These are phyloP conservation scores for Penicillium paneum DNA, from an alignment of 2,329 filamentous ascomycete genomes.

Conservation along the genomic window DNA sequence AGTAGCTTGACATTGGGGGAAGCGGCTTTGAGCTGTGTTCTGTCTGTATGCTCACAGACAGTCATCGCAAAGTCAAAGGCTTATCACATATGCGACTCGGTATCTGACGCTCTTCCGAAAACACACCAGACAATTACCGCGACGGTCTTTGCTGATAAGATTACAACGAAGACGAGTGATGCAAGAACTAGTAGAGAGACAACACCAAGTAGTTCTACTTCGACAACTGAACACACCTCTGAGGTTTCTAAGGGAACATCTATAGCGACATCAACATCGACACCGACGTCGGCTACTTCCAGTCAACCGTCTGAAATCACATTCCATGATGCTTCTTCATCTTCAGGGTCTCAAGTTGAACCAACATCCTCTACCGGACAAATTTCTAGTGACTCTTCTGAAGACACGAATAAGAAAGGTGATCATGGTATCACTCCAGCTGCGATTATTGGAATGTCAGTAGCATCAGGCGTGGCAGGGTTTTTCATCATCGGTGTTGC, in stretches of 20 bases:
- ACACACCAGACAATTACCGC: constrained; percentile 40
- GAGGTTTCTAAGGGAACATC: neutral
- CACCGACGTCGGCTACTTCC: constrained; percentile 14
- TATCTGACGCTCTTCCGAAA: constrained; percentile 32
- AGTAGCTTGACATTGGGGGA: constrained; percentile 70
- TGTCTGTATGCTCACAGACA: constrained; percentile 53
- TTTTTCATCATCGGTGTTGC: constrained; percentile 35
- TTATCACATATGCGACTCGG: constrained; percentile 55
- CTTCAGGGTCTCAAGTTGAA: constrained; percentile 12
- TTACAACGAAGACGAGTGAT: constrained; percentile 5
- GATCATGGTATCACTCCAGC: constrained; percentile 23
- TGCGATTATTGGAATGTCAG: constrained; percentile 38
- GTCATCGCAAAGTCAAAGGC: constrained; percentile 47
- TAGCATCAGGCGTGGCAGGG: constrained; percentile 35
- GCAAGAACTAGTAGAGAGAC: constrained; percentile 2
- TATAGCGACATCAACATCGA: constrained; percentile 4
- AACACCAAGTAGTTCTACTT: constrained; percentile 4
- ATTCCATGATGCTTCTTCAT: constrained; percentile 17
- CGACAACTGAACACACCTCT: neutral
- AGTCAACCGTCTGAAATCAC: constrained; percentile 14
- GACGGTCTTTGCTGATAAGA: constrained; percentile 25
- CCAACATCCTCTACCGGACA: neutral
- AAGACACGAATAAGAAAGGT: constrained; percentile 10
- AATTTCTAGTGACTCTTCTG: constrained; percentile 9
- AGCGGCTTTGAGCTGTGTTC: constrained; percentile 65